Evolutionary conservation across 2,329 filamentous ascomycete genomes (phyloP).

Genomic region (Beauveria pseudobassiana): DNA sequence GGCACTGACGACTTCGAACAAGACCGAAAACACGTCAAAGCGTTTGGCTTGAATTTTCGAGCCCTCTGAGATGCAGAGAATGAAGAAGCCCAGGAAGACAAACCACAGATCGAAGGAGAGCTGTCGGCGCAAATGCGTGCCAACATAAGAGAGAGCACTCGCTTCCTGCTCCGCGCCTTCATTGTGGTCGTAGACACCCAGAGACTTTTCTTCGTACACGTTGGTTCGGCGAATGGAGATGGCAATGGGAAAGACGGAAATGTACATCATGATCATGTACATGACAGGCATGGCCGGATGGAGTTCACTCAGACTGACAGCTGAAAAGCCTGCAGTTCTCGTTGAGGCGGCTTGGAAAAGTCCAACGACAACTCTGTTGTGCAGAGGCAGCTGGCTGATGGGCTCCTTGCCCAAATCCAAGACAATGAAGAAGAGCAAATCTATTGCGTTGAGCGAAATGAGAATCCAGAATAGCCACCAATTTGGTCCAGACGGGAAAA

Average conservation of each 20-base stretch:
- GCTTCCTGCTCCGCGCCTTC: constrained; percentile 40
- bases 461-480: constrained; percentile 95
- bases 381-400: constrained; percentile 60
- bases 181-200: constrained; percentile 60
- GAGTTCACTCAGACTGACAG: constrained; percentile 67
- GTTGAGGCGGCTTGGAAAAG: constrained; percentile 88
- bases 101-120: constrained; percentile 98
- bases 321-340: constrained; percentile 82
- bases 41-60: constrained; percentile 52
- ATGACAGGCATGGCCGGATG: constrained; percentile 90
- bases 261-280: constrained; percentile 99
- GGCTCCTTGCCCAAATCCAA: constrained; percentile 72
- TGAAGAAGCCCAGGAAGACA: constrained; percentile 86
- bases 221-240: constrained; percentile 92
- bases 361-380: constrained; percentile 73
- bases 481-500: constrained; percentile 83
- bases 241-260: constrained; percentile 92
- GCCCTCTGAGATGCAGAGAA: constrained; percentile 86
- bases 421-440: constrained; percentile 85
- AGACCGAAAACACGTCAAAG: constrained; percentile 60
- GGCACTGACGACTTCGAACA: constrained; percentile 84
- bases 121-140: constrained; percentile 84
- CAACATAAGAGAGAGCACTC: constrained; percentile 72
- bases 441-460: constrained; percentile 71
- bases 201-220: constrained; percentile 86